A percentile compares a stretch with the other conserved stretches of the same genome.
Evolutionary conservation across 305 asterid genomes (phyloP).

Genomic region (Solanum hybrid): DNA sequence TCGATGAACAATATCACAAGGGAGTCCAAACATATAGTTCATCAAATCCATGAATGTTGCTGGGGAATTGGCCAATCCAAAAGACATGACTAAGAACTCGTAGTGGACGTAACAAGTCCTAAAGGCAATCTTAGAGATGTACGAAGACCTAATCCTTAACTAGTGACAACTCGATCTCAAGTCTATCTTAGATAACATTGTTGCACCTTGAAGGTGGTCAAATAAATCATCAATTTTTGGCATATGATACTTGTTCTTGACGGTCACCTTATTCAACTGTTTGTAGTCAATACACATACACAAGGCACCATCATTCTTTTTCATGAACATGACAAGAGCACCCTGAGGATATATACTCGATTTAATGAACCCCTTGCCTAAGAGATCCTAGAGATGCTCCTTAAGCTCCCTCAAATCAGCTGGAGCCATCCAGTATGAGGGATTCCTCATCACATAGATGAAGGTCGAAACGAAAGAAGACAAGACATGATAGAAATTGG

Average conservation of each 20-base stretch:
- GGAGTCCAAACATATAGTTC: neutral
- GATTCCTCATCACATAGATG: neutral
- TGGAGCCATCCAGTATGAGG: neutral
- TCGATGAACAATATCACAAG: neutral
- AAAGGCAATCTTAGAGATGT: neutral
- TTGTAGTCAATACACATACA: neutral
- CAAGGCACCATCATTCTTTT: neutral
- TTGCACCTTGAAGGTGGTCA: neutral
- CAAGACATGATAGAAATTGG: neutral
- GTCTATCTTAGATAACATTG: neutral
- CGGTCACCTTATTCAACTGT: neutral
- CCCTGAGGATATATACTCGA: neutral
- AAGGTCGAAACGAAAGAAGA: neutral
- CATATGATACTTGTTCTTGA: neutral
- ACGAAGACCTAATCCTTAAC: neutral
- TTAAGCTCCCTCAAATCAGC: neutral
- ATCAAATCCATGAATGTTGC: neutral
- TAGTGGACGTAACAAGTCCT: neutral
- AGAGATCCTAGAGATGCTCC: neutral
- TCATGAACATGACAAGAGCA: neutral
- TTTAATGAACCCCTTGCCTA: neutral
- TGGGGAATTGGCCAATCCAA: neutral
- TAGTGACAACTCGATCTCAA: neutral
- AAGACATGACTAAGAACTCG: neutral
- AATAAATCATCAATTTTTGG: neutral